phyloP scores from a whole-genome alignment of 148 eudicot species.

The Talinum fruticosum region DNA sequence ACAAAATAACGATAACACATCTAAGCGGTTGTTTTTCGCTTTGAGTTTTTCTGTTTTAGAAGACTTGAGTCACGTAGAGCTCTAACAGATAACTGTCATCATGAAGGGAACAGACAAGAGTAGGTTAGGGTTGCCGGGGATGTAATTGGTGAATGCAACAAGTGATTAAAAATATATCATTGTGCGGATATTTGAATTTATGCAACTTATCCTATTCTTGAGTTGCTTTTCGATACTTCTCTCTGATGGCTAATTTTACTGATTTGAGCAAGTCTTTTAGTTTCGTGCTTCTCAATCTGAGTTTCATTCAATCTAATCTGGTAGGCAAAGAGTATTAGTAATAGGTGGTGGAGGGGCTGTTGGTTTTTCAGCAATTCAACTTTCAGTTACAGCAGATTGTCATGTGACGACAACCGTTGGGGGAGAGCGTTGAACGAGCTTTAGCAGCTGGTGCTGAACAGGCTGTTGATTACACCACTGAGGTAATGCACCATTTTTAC shows the following conservation, averaged over 20 bases:
- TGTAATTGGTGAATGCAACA: background rate
- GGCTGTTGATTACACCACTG: slow-evolving; percentile 69
- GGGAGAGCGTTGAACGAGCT: slow-evolving; percentile 68
- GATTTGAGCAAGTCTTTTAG: background rate
- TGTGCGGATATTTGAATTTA: background rate
- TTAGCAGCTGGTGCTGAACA: slow-evolving; percentile 90
- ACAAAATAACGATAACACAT: background rate
- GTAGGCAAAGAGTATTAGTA: slow-evolving; percentile 77
- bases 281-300: background rate
- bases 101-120: background rate
- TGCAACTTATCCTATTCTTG: background rate
- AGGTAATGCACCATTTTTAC: slow-evolving; percentile 39
- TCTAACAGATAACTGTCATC: background rate
- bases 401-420: slow-evolving; percentile 88
- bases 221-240: background rate
- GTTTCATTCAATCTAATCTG: slow-evolving; percentile 3
- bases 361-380: slow-evolving; percentile 88
- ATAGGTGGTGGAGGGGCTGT: slow-evolving; percentile 98
- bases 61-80: background rate
- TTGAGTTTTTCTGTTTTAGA: background rate
- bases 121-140: background rate
- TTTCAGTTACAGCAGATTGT: slow-evolving; percentile 79
- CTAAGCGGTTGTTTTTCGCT: background rate
- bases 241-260: background rate
- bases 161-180: background rate